Evolutionary conservation across 805 yeast species (phyloP).

Genomic region (Pichia gijzeniarum): DNA sequence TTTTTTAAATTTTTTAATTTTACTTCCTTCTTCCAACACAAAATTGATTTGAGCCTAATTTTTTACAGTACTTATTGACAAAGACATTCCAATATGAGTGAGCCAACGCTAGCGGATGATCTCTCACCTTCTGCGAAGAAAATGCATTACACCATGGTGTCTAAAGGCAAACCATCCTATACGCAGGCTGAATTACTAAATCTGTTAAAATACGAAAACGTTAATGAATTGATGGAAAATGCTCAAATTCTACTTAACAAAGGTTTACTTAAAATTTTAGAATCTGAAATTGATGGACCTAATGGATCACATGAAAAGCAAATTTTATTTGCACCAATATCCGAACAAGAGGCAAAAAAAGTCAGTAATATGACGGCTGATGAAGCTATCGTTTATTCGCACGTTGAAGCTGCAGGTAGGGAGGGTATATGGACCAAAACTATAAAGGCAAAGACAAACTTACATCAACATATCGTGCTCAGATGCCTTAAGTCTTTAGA

Average conservation of each 20-base stretch:
- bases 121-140: conserved; percentile 36
- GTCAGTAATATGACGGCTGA: conserved; percentile 75
- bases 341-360: conserved; percentile 67
- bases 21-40: no score
- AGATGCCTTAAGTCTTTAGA: conserved; percentile 79
- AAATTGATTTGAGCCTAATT: not conserved
- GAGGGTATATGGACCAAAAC: conserved; percentile 97
- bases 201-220: conserved; percentile 37
- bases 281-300: conserved; percentile 39
- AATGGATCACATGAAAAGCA: conserved; percentile 22
- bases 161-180: conserved; percentile 43
- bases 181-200: conserved; percentile 63
- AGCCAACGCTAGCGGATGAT: conserved; percentile 5
- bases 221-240: conserved; percentile 35
- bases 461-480: conserved; percentile 86
- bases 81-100: conserved; percentile 9
- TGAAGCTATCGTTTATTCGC: conserved; percentile 84
- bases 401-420: conserved; percentile 87
- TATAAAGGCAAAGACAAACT: conserved; percentile 76
- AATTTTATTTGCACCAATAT: conserved; percentile 70
- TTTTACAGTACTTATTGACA: not conserved
- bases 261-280: conserved; percentile 60
- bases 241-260: conserved; percentile 41
- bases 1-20: not conserved
- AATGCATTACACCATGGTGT: conserved; percentile 62